These are phyloP conservation scores for Cordyceps pruinosa DNA, from an alignment of 2,329 filamentous ascomycete species.

Conservation along the genomic window DNA sequence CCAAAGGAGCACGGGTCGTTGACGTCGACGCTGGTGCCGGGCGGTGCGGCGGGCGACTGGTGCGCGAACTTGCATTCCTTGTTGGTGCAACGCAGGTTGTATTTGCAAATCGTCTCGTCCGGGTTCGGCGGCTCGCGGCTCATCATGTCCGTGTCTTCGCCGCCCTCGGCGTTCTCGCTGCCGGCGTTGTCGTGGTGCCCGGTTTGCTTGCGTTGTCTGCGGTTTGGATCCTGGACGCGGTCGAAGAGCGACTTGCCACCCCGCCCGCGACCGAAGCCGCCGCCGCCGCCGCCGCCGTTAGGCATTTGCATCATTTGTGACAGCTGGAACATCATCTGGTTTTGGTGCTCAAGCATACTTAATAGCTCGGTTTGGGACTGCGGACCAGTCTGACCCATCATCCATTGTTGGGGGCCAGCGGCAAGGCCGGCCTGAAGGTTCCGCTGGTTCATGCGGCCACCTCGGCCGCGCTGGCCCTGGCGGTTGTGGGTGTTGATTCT, in stretches of 20 bases:
- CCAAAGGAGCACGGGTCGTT: slow-evolving; percentile 77
- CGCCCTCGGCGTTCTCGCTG: slow-evolving; percentile 31
- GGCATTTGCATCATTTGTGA: slow-evolving; percentile 53
- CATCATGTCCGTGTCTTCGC: slow-evolving; percentile 58
- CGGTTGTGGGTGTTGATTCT: slow-evolving; percentile 75
- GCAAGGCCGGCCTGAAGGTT: slow-evolving; percentile 45
- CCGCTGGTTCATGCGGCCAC: slow-evolving; percentile 46
- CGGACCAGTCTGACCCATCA: slow-evolving; percentile 30
- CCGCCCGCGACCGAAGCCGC: slow-evolving; percentile 36
- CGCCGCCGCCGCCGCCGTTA: slow-evolving; percentile 24
- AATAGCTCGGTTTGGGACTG: slow-evolving; percentile 48
- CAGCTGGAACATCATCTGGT: slow-evolving; percentile 75
- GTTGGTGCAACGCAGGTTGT: slow-evolving; percentile 82
- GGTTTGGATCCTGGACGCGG: slow-evolving; percentile 52
- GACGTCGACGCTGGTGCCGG: slow-evolving; percentile 69
- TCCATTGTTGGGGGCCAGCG: slow-evolving; percentile 34
- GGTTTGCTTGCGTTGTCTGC: slow-evolving; percentile 41
- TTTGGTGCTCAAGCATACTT: slow-evolving; percentile 83
- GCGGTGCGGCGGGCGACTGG: slow-evolving; percentile 83
- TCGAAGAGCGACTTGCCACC: slow-evolving; percentile 64
- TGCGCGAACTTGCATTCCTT: slow-evolving; percentile 89
- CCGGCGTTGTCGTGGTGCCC: slow-evolving; percentile 33
- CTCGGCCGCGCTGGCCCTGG: slow-evolving; percentile 46
- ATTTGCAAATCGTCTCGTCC: slow-evolving; percentile 76
- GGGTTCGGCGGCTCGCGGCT: slow-evolving; percentile 48